A percentile compares a stretch with the other conserved stretches of the same genome.
Conservation (phyloP, 176 grass and related monocot species). For the Carex parvula region DNA sequence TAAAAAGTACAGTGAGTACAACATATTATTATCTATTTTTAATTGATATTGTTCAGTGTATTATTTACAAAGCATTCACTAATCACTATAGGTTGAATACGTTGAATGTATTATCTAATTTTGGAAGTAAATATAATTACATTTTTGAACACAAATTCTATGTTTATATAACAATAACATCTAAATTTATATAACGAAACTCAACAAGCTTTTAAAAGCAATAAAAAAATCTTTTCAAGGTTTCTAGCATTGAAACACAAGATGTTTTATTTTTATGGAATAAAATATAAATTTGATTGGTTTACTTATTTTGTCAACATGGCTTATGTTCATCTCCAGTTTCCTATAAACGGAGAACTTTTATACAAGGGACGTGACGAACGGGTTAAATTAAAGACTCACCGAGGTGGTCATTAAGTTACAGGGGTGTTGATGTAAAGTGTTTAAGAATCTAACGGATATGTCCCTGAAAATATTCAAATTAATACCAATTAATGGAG, state of each 20-base stretch:
- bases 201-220: too few relatives aligned
- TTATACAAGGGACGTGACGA: background rate
- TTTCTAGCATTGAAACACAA: background rate
- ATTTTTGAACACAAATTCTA: background rate
- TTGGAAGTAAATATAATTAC: background rate
- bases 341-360: background rate
- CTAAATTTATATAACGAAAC: background rate
- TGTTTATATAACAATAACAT: background rate
- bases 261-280: background rate
- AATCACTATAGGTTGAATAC: background rate
- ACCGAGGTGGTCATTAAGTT: conserved; percentile 16
- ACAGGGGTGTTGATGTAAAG: background rate
- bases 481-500: background rate
- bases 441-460: background rate
- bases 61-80: background rate
- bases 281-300: background rate
- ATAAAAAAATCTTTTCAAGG: background rate
- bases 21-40: background rate
- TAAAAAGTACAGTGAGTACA: background rate
- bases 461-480: conserved; percentile 15
- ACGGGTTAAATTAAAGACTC: conserved; percentile 19
- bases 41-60: background rate
- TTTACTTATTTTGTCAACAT: background rate
- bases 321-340: background rate
- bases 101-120: background rate